Percentiles rank a stretch among this genome's conserved stretches.
Conservation (phyloP, 2,329 filamentous ascomycete genomes). For the Alternaria hordeiaustralica region DNA sequence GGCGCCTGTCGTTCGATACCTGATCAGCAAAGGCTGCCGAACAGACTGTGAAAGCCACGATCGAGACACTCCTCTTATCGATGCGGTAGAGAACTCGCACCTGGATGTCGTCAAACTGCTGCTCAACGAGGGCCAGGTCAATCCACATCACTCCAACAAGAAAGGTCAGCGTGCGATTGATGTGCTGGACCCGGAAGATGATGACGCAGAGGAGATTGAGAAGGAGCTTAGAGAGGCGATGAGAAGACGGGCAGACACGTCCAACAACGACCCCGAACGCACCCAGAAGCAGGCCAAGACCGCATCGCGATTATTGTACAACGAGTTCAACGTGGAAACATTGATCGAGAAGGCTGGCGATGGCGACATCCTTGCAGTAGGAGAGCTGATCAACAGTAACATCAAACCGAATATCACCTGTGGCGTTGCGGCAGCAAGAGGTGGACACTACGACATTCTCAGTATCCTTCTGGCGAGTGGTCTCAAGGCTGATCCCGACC, state of each 20-base stretch:
- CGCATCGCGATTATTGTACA: conserved; percentile 55
- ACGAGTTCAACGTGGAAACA: conserved; percentile 58
- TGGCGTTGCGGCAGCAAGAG: conserved; percentile 88
- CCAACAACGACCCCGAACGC: conserved; percentile 53
- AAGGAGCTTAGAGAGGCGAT: conserved; percentile 70
- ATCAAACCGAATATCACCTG: conserved; percentile 77
- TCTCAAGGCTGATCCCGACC: conserved; percentile 59
- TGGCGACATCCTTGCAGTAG: conserved; percentile 57
- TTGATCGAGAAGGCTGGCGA: conserved; percentile 56
- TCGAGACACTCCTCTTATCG: conserved; percentile 88
- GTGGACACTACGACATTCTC: conserved; percentile 87
- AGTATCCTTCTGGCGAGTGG: conserved; percentile 68
- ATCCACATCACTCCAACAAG: conserved; percentile 89
- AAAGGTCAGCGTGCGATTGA: conserved; percentile 92
- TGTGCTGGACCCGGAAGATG: conserved; percentile 74
- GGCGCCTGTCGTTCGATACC: conserved; percentile 82
- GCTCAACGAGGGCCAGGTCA: conserved; percentile 79
- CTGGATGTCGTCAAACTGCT: conserved; percentile 85
- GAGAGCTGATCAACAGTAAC: conserved; percentile 56
- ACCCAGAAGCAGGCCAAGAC: conserved; percentile 43
- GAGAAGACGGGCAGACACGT: conserved; percentile 52
- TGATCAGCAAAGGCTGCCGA: conserved; percentile 84
- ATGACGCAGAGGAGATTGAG: conserved; percentile 82
- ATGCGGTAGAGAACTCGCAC: conserved; percentile 96
- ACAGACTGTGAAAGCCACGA: conserved; percentile 78